These are phyloP conservation scores for Trametopsis cervina DNA, from an alignment of 768 basidiomycete genomes.

Conservation along the genomic window DNA sequence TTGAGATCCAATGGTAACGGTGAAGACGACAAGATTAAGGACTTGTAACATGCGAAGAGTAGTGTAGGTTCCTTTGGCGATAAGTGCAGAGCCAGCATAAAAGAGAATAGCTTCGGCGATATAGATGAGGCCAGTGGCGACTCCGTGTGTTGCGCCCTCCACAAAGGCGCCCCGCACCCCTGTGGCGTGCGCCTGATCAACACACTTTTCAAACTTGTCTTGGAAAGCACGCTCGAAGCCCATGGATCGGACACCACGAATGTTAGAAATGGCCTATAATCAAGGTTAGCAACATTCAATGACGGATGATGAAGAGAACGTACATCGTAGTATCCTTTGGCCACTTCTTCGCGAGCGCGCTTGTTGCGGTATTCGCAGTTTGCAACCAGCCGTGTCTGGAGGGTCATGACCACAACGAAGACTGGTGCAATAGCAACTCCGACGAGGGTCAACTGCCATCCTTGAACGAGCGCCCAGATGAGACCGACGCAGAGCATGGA, in stretches of 20 bases:
- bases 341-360: slow-evolving; percentile 77
- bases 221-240: slow-evolving; percentile 69
- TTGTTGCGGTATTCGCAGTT: slow-evolving; percentile 77
- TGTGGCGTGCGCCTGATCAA: slow-evolving; percentile 50
- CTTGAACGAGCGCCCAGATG: slow-evolving; percentile 79
- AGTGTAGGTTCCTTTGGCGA: slow-evolving; percentile 72
- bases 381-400: slow-evolving; percentile 68
- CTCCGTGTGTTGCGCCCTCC: slow-evolving; percentile 78
- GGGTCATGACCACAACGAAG: slow-evolving; percentile 66
- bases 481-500: slow-evolving; percentile 83
- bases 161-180: slow-evolving; percentile 82
- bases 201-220: slow-evolving; percentile 58
- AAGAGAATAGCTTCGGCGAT: slow-evolving; percentile 87
- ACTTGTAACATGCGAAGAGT: slow-evolving; percentile 89
- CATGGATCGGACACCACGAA: slow-evolving; percentile 86
- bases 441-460: slow-evolving; percentile 91
- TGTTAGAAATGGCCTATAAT: slow-evolving; percentile 64
- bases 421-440: slow-evolving; percentile 84
- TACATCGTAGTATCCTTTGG: slow-evolving; percentile 80
- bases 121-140: slow-evolving; percentile 80
- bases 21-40: slow-evolving; percentile 87
- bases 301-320: too few species aligned
- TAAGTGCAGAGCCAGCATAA: slow-evolving; percentile 84
- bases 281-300: slow-evolving; percentile 1
- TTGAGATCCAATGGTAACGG: slow-evolving; percentile 85